Base-by-base conservation (phyloP, 768 basidiomycete species). In the Collybiopsis luxurians region DNA sequence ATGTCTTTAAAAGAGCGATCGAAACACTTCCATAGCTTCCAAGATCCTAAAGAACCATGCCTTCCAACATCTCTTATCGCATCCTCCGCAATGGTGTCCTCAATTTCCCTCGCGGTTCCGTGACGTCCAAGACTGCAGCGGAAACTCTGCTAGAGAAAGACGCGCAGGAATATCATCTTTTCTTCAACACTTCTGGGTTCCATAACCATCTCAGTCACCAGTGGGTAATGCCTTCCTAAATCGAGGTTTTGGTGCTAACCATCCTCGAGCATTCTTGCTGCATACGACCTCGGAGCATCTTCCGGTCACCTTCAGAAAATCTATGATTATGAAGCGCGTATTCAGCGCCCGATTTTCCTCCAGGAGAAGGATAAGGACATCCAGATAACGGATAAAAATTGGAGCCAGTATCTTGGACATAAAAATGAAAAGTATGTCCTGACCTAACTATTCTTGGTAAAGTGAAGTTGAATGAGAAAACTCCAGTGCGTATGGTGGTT, bases 201-300 rank as follows among this genome's bases (percentile, higher is more conserved):
- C 83, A 86, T 61, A 84, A 84, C 63, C 84, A 86, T 64, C 66
- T 82, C 13, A 79, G 77, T 60, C 83, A 86, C 61, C 83, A 85
- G 83, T 84, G 50, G 66, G 79, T 61, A n/a, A n/a, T n/a, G n/a
- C n/a, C n/a, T n/a, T n/a, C n/a, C 10, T 39, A 30, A 40, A n/a
- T 12, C n/a, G 6, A 34, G 5, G 31, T 13, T 26, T 15, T 19
- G 15, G 19, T 42, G 9, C 17, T 12, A 21, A 9, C 23, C 6
- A 1, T 30, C 28, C 17, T 27, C n/a, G 24, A 85, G 83, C 59
- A 53, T 84, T 10, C 67, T 85, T 2, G 81, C 81, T 0, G 79
- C 81, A 2, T 84, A 84, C 57, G 82, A 84, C 66, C 62, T 84
- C 2, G 83, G 82, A 2, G 82, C 82, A 3, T 58, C 80, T 15